These are phyloP conservation scores for Oryza brachyantha DNA, from an alignment of 176 grass and related monocot species.

Conservation along the genomic window DNA sequence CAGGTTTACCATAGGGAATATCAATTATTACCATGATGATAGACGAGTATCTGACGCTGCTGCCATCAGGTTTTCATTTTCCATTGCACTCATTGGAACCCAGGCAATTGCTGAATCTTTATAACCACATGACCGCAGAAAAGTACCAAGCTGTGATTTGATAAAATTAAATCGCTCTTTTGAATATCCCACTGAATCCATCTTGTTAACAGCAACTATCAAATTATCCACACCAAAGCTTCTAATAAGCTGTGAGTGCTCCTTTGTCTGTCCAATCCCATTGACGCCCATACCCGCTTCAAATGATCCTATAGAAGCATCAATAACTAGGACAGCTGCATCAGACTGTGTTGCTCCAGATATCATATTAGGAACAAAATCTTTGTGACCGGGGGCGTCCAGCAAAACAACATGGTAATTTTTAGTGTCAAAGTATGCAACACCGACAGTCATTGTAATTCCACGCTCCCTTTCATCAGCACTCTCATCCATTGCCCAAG, in stretches of 20 bases:
- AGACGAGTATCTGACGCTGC: constrained; percentile 59
- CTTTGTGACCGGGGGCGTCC: constrained; percentile 83
- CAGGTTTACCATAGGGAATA: not conserved
- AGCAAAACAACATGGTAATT: constrained; percentile 73
- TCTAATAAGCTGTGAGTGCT: constrained; percentile 82
- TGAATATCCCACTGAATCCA: constrained; percentile 71
- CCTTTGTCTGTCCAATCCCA: constrained; percentile 76
- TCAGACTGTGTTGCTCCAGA: constrained; percentile 82
- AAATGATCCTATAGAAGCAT: constrained; percentile 78
- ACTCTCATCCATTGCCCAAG: constrained; percentile 87
- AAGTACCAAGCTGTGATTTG: constrained; percentile 57
- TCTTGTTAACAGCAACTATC: constrained; percentile 88
- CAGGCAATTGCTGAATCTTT: constrained; percentile 65
- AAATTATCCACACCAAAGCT: constrained; percentile 87
- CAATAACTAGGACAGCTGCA: constrained; percentile 80
- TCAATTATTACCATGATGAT: constrained; percentile 66
- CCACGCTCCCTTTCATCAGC: constrained; percentile 74
- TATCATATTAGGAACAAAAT: constrained; percentile 94
- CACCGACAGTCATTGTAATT: constrained; percentile 77
- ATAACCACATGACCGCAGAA: constrained; percentile 83
- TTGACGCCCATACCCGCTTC: constrained; percentile 82
- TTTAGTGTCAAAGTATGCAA: constrained; percentile 75
- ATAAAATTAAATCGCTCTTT: constrained; percentile 64
- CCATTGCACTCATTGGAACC: constrained; percentile 79
- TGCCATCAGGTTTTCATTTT: constrained; percentile 70